Evolutionary conservation across 2,329 filamentous ascomycete genomes (phyloP).

Genomic region (Alternaria postmessia): DNA sequence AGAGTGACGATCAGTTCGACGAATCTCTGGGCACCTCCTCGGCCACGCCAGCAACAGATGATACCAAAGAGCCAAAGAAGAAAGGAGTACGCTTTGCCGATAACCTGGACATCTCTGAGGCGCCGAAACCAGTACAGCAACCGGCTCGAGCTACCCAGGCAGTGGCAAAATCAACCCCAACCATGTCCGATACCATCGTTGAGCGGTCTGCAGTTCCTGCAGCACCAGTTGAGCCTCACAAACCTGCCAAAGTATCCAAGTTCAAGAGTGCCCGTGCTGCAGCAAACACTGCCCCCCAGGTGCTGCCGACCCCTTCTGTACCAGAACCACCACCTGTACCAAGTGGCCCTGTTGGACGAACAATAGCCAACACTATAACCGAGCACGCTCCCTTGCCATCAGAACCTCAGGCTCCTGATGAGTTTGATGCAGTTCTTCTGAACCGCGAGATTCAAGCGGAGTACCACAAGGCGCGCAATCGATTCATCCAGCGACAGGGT

Average conservation of each 20-base stretch:
- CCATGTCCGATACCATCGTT: slow-evolving; percentile 46
- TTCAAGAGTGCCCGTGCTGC: slow-evolving; percentile 51
- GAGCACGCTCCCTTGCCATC: slow-evolving; percentile 56
- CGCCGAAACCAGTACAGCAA: slow-evolving; percentile 37
- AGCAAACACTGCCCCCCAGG: slow-evolving; percentile 19
- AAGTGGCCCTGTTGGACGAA: slow-evolving; percentile 54
- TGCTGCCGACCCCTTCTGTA: slow-evolving; percentile 36
- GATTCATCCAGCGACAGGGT: slow-evolving; percentile 81
- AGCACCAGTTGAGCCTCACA: slow-evolving; percentile 23
- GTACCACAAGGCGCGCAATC: slow-evolving; percentile 83
- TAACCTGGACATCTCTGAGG: slow-evolving; percentile 72
- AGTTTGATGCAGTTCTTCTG: slow-evolving; percentile 74
- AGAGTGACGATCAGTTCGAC: slow-evolving; percentile 50
- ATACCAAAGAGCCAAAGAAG: slow-evolving; percentile 34
- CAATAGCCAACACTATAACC: slow-evolving; percentile 67
- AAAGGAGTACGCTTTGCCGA: slow-evolving; percentile 86
- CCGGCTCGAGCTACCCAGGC: slow-evolving; percentile 21
- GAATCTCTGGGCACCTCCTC: slow-evolving; percentile 24
- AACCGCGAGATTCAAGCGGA: slow-evolving; percentile 81
- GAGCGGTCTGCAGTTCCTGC: slow-evolving; percentile 37
- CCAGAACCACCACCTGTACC: slow-evolving; percentile 43
- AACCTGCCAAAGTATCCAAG: slow-evolving; percentile 49
- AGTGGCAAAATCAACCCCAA: slow-evolving; percentile 23
- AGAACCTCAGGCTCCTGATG: slow-evolving; percentile 52
- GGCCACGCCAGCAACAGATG: slow-evolving; percentile 7